Evolutionary conservation across 2,329 filamentous ascomycete species (phyloP), one percentile per base, ranked within the genome.

Genomic region (Penicillium psychrosexuale): DNA sequence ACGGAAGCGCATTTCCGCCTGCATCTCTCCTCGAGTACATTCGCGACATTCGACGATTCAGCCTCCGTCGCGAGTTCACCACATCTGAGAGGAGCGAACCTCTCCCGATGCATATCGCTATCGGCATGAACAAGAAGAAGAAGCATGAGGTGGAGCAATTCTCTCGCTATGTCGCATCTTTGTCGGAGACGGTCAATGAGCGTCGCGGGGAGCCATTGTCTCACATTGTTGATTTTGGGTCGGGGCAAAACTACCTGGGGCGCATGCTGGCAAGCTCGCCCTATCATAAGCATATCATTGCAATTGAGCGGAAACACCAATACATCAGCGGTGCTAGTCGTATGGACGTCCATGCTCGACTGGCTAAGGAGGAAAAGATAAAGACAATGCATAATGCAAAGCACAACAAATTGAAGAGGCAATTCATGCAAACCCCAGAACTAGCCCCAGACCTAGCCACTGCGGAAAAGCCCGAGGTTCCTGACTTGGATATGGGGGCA

Each of bases 41-140:
- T 61, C 79, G 77, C 57, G 80, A 84, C 34, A 83, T 96, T 53
- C 82, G 91, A 42, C 82, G 80, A 55, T 81, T 92, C 61, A 84
- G 86, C 12, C 76, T 97, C 27, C 74, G 75, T 8, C 80, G 92
- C 33, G 78, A 84, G 2, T 89, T 89, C 53, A 66, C 72, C 1
- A 71, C 78, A 0, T 67, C 66, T 13, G 51, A 65, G 19, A 73
- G 62, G 24, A 64, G 55, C 75, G 82, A 52, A 78, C 83, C 5
- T 80, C 61, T 96, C 22, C 85, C 90, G 2, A 82, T 84, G 46
- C 82, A 87, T 62, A 83, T 96, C 15, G 84, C 89, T 0, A 83
- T 96, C 13, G 94, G 94, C 4, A 99, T 99, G 94, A 96, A 91
- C 59, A 84, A 88, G 17, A 99, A 99, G 72, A 99, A 99, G 74